These are phyloP conservation scores for Recurvomyces mirabilis DNA, from an alignment of 495 filamentous ascomycete genomes.

Conservation along the genomic window DNA sequence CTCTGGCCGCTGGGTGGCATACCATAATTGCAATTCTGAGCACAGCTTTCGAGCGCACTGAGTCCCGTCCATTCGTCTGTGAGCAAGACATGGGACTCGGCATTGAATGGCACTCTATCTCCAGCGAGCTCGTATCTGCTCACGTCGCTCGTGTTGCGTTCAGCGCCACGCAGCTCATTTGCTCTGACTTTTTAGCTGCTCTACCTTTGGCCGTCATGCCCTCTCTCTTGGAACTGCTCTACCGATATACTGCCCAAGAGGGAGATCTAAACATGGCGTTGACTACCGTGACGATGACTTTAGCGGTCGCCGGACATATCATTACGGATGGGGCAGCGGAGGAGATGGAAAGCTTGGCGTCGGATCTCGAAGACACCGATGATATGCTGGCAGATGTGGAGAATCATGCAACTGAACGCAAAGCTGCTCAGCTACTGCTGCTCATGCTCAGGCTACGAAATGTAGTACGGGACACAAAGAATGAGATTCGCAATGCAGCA, in stretches of 20 bases:
- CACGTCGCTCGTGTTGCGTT: slow-evolving; percentile 76
- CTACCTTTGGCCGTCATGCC: slow-evolving; percentile 69
- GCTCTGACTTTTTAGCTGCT: slow-evolving; percentile 79
- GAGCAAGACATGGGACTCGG: slow-evolving; percentile 23
- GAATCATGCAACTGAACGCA: slow-evolving; percentile 37
- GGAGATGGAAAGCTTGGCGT: slow-evolving; percentile 37
- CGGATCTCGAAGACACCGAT: slow-evolving; percentile 34
- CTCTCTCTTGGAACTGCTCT: slow-evolving; percentile 76
- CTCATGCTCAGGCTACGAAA: slow-evolving; percentile 67
- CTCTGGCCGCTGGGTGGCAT: slow-evolving; percentile 70
- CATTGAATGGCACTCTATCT: slow-evolving; percentile 13
- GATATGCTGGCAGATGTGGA: slow-evolving; percentile 38
- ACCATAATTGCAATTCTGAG: slow-evolving; percentile 74
- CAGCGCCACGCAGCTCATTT: slow-evolving; percentile 77
- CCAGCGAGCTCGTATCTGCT: slow-evolving; percentile 40
- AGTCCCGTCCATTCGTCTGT: background rate
- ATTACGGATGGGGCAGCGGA: slow-evolving; percentile 35
- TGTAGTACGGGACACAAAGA: slow-evolving; percentile 61
- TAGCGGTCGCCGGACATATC: slow-evolving; percentile 85
- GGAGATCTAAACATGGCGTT: slow-evolving; percentile 93
- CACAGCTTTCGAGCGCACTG: slow-evolving; percentile 56
- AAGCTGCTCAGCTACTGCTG: slow-evolving; percentile 69
- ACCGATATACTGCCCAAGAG: slow-evolving; percentile 72
- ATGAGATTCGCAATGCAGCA: slow-evolving; percentile 86
- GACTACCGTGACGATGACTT: slow-evolving; percentile 91